Evolutionary conservation across 345 rosid genomes (phyloP), one percentile per base, ranked within the genome.

Genomic region (Salix brachista): DNA sequence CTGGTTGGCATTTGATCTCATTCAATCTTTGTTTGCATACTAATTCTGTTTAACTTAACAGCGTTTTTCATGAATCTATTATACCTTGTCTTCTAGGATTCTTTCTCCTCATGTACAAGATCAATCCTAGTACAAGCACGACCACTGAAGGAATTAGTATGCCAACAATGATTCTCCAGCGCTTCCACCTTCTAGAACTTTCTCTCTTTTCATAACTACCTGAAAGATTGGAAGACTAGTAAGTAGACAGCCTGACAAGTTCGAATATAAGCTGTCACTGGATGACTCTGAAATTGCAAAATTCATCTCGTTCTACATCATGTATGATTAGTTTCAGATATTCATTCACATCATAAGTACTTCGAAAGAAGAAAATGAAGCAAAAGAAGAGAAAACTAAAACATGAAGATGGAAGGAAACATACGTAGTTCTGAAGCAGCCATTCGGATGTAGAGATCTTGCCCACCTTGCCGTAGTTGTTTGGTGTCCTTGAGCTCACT

Each of bases 361-460:
- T 66, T 17, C 42, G 5, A 14, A 11, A 19, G 2, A 36, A 21
- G n/a, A 66, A 37, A 66, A 10, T 68, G 16, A 41, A 68, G 44
- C 32, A 41, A 65, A 30, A 13, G n/a, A 39, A 68, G 52, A 41
- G 4, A 25, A 25, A 16, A 9, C 28, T n/a, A 34, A 52, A 23
- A 18, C 25, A 8, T 44, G 23, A 25, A 41, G 48, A 54, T 12
- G 62, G 11, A 68, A 16, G 71, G 32, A 52, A 41, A 21, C 32
- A 18, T 67, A 79, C 82, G 42, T 74, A 62, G 41, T 23, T 79
- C 71, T 12, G 78, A 79, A 65, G 78, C 74, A 69, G 78, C 68
- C 65, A 69, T 62, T 48, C 74, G n/a, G 6, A 74, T 54, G 34
- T 68, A 79, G 26, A 79, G 64, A 61, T 48, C 71, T n/a, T 75